Conservation (phyloP, 768 basidiomycete genomes). For the Mycena galericulata region DNA sequence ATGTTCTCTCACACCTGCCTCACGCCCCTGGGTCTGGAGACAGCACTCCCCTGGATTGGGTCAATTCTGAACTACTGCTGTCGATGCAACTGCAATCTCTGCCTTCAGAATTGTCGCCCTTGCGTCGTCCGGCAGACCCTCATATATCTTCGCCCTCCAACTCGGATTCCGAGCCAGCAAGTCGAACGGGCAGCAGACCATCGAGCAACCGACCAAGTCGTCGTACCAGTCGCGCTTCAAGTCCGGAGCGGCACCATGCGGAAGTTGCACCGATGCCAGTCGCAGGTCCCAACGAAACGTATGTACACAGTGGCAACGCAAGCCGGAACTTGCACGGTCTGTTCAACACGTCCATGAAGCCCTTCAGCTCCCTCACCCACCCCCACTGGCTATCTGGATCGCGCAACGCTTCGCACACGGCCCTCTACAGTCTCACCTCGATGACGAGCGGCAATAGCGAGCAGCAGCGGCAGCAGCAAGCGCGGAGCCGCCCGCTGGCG, state of each 20-base stretch:
- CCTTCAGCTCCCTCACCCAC: slow-evolving; percentile 62
- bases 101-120: slow-evolving; percentile 41
- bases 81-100: slow-evolving; percentile 57
- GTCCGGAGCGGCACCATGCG: slow-evolving; percentile 61
- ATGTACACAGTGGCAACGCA: slow-evolving; percentile 63
- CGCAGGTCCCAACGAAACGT: slow-evolving; percentile 56
- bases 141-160: slow-evolving; percentile 16
- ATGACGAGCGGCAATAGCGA: slow-evolving; percentile 4
- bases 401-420: slow-evolving; percentile 49
- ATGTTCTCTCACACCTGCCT: slow-evolving; percentile 56
- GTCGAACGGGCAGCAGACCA: slow-evolving; percentile 40
- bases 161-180: slow-evolving; percentile 40
- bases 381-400: slow-evolving; percentile 53
- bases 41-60: slow-evolving; percentile 74
- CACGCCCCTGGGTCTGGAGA: slow-evolving; percentile 58
- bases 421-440: slow-evolving; percentile 13
- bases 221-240: slow-evolving; percentile 61
- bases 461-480: slow-evolving; percentile 29
- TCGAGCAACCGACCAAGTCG: slow-evolving; percentile 46
- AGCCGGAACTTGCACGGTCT: slow-evolving; percentile 65
- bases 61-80: slow-evolving; percentile 86
- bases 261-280: slow-evolving; percentile 30
- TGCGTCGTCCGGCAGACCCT: slow-evolving; percentile 29
- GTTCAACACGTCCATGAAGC: slow-evolving; percentile 73
- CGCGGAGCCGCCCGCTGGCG: slow-evolving; percentile 32